Percentiles rank a stretch among this genome's conserved stretches.
Conservation (phyloP, 176 grass and related monocot genomes). For the Cocos nucifera region DNA sequence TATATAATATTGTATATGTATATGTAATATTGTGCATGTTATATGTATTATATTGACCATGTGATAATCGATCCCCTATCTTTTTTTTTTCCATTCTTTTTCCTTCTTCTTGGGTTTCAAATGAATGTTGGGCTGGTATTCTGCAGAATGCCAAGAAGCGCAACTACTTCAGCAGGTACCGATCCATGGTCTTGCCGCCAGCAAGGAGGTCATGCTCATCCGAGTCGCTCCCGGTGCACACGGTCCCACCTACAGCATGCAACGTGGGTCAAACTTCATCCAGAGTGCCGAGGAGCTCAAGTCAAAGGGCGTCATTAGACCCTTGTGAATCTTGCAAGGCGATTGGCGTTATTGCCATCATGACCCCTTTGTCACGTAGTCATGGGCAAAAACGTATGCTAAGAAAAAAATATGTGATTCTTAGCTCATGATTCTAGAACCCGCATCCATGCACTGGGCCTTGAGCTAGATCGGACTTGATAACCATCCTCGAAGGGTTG, state of each 20-base stretch:
- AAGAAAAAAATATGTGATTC: conserved; percentile 90
- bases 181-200: too few relatives aligned
- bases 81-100: not conserved
- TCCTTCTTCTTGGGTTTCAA: not conserved
- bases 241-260: conserved; percentile 95
- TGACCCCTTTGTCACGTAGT: conserved; percentile 87
- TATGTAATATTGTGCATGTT: too few relatives aligned
- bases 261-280: conserved; percentile 87
- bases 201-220: conserved; percentile 86
- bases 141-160: conserved; percentile 61
- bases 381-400: conserved; percentile 77
- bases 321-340: conserved; percentile 17
- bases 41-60: too few relatives aligned
- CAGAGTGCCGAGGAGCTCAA: conserved; percentile 74
- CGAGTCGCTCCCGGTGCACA: conserved; percentile 70
- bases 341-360: conserved; percentile 27
- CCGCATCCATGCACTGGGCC: conserved; percentile 62
- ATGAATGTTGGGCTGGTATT: not conserved
- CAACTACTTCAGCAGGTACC: conserved; percentile 31
- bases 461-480: conserved; percentile 87
- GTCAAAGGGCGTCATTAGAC: conserved; percentile 81
- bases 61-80: too few relatives aligned
- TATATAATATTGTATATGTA: not conserved
- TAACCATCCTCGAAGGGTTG: conserved; percentile 37
- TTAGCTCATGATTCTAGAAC: conserved; percentile 63